Evolutionary conservation across 352 stramenopile species (phyloP).

Genomic region (Pythium dissotocum): DNA sequence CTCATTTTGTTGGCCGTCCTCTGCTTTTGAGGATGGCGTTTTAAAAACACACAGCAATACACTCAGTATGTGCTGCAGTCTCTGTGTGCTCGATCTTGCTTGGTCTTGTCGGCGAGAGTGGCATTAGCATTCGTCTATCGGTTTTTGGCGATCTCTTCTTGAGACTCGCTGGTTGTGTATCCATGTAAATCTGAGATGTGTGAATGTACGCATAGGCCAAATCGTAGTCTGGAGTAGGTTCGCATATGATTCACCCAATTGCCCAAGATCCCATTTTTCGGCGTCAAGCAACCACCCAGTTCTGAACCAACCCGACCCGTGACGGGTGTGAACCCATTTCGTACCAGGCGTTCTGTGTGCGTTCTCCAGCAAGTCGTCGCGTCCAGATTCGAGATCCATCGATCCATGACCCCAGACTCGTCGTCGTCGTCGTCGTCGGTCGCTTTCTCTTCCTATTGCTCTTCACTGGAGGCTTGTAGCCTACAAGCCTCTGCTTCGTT

Average conservation of each 20-base stretch:
- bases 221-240: not conserved
- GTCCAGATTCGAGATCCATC: slow-evolving; percentile 13
- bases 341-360: not conserved
- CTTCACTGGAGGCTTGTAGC: not conserved
- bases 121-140: too few relatives aligned
- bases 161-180: not conserved
- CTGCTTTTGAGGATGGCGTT: not conserved
- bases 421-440: not conserved
- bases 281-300: not conserved
- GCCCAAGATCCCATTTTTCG: not conserved
- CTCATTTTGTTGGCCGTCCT: not conserved
- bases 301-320: slow-evolving; percentile 1
- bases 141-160: too few relatives aligned
- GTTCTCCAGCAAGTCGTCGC: not conserved
- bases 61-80: not conserved
- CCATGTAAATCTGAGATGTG: not conserved
- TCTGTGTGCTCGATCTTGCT: not conserved
- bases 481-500: not conserved
- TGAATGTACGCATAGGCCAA: not conserved
- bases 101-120: not conserved
- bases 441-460: not conserved
- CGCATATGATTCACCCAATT: not conserved
- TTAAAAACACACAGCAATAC: not conserved
- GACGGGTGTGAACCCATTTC: slow-evolving; percentile 23
- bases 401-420: not conserved